Evolutionary conservation across 1,139 yeast genomes (phyloP), one percentile per base, ranked within the genome.

Genomic region (Yamadazyma atlantica): DNA sequence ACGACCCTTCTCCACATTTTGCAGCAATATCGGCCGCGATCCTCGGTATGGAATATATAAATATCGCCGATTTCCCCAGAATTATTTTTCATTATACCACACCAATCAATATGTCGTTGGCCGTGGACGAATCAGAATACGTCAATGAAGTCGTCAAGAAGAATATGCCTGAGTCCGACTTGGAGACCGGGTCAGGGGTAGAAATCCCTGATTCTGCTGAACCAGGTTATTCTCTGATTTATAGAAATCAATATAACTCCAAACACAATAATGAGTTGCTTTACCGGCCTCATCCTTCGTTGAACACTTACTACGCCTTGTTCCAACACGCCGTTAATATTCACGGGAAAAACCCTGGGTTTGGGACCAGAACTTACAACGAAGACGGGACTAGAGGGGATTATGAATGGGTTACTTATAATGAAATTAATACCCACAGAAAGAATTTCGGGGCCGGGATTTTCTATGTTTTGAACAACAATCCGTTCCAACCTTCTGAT

Each of bases 361-460:
- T 83, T 26, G 92, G 90, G 14, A 57, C 58, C 7, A 64, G 90
- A 41, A 52, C 53, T 2, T 36, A 37, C 24, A 62, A 52, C 33
- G 42, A 41, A 6, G 70, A 70, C 40, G 73, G 67, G n/a, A 61
- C 73, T 4, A 66, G 68, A 34, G 69, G 63, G 36, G 49, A 49
- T 19, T 85, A 77, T 59, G 62, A 62, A 23, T 85, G 67, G 60
- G 66, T 73, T 45, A 57, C 75, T 7, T 82, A 71, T 52, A 48
- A 46, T 9, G 56, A 67, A 30, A 64, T 76, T 8, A 60, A 63
- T 22, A 46, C 54, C 32, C 65, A 81, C 36, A 70, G 75, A 38
- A 58, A 61, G 36, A 60, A 74, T 37, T 64, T 85, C 32, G 94
- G 89, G 4, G 64, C 86, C 2, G 95, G 94, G 10, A 51, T 85